phyloP scores from a whole-genome alignment of 768 basidiomycete genomes.

The Lactifluus piperatus region DNA sequence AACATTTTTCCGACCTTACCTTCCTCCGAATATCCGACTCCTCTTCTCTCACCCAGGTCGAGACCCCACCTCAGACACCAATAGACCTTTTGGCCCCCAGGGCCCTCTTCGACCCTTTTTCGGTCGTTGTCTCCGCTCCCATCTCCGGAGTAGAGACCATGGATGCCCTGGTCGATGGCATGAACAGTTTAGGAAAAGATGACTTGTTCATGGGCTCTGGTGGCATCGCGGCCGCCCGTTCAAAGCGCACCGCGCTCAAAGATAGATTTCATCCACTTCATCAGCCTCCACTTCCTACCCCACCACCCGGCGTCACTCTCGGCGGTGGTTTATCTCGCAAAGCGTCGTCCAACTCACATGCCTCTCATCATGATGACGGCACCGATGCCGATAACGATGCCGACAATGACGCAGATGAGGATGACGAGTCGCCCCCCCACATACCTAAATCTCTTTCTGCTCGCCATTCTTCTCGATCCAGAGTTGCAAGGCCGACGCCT shows the following conservation, averaged over 20 bases:
- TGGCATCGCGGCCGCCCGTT: slow-evolving; percentile 36
- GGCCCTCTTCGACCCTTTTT: slow-evolving; percentile 25
- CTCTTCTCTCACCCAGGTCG: slow-evolving; percentile 53
- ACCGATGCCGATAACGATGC: slow-evolving; percentile 41
- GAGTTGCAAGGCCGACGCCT: background rate
- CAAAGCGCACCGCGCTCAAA: slow-evolving; percentile 50
- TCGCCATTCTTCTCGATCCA: slow-evolving; percentile 22
- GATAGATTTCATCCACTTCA: slow-evolving; percentile 58
- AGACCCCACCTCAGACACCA: slow-evolving; percentile 67
- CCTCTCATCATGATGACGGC: slow-evolving; percentile 38
- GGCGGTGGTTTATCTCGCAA: slow-evolving; percentile 35
- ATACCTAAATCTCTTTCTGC: slow-evolving; percentile 18
- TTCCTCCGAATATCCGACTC: slow-evolving; percentile 52
- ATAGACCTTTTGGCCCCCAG: slow-evolving; percentile 35
- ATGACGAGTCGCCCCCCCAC: slow-evolving; percentile 7
- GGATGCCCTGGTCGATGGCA: slow-evolving; percentile 83
- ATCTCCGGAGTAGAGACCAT: slow-evolving; percentile 75
- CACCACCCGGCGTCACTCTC: slow-evolving; percentile 70
- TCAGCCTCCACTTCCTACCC: slow-evolving; percentile 75
- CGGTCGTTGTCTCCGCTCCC: slow-evolving; percentile 69
- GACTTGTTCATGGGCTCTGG: slow-evolving; percentile 37
- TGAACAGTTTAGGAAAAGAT: slow-evolving; percentile 63
- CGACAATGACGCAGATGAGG: slow-evolving; percentile 5
- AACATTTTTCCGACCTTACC: slow-evolving; percentile 8
- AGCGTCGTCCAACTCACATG: slow-evolving; percentile 22